These are phyloP conservation scores for Boletus edulis DNA, from an alignment of 768 basidiomycete species.

Conservation along the genomic window DNA sequence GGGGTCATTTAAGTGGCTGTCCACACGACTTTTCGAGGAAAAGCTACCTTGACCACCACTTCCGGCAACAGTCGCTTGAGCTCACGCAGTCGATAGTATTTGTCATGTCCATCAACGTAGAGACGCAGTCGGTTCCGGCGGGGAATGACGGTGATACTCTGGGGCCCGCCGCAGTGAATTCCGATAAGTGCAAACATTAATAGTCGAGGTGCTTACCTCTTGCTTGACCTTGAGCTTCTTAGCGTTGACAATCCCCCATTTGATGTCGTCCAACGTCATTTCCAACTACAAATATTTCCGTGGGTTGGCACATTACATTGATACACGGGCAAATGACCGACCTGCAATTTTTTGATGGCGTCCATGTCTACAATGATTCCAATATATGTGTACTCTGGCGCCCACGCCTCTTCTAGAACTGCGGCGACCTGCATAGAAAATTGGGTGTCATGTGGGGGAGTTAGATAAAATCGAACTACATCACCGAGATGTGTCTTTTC, in stretches of 20 bases:
- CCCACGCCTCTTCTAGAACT: conserved; percentile 95
- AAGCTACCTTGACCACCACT: conserved; percentile 83
- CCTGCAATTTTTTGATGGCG: conserved; percentile 87
- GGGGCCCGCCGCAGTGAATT: background rate
- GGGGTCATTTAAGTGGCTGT: background rate
- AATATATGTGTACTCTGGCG: conserved; percentile 87
- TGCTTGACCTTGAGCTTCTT: conserved; percentile 93
- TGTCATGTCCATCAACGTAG: conserved; percentile 74
- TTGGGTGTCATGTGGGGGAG: background rate
- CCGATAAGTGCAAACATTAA: background rate
- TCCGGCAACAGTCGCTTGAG: conserved; percentile 80
- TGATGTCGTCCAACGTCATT: conserved; percentile 87
- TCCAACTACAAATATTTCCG: conserved; percentile 61
- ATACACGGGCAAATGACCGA: conserved; percentile 23
- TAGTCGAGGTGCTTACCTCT: conserved; percentile 46
- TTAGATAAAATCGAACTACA: conserved; percentile 43
- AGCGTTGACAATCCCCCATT: conserved; percentile 82
- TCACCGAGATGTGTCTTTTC: conserved; percentile 96
- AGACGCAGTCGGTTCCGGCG: conserved; percentile 73
- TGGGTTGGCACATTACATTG: background rate
- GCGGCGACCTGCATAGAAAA: conserved; percentile 66
- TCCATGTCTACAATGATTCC: conserved; percentile 89
- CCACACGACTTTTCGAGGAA: background rate
- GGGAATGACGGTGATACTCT: conserved; percentile 78
- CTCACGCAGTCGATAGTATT: conserved; percentile 81